Percentiles rank a stretch among this genome's conserved stretches.
Conservation (phyloP, 257 asterid species). For the Anisodus tanguticus region DNA sequence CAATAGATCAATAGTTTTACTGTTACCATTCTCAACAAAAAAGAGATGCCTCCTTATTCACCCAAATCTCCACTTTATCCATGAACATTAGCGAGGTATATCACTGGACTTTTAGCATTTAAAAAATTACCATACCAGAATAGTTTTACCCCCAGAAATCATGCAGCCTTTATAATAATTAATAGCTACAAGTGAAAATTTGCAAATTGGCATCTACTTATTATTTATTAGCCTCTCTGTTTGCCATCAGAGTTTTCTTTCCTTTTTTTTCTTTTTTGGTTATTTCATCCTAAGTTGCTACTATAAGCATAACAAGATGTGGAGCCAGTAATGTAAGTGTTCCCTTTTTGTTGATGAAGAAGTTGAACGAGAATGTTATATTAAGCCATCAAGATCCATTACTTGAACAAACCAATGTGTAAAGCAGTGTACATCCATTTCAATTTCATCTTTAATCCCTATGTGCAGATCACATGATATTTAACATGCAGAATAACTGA, state of each 20-base stretch:
- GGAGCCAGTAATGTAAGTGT: neutral
- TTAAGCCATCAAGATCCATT: neutral
- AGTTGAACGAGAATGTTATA: neutral
- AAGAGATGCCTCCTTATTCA: neutral
- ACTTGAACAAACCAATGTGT: neutral
- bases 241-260: neutral
- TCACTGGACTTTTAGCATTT: too few relatives aligned
- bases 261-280: neutral
- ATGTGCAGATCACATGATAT: constrained; percentile 1
- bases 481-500: neutral
- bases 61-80: neutral
- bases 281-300: neutral
- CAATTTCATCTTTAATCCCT: neutral
- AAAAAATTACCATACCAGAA: too few relatives aligned
- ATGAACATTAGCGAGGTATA: too few relatives aligned
- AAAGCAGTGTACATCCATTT: constrained; percentile 8
- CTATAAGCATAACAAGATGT: too few relatives aligned
- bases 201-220: neutral
- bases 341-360: neutral
- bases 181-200: neutral
- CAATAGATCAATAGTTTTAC: neutral
- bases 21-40: too few relatives aligned
- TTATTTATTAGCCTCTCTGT: neutral
- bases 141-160: too few relatives aligned
- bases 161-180: neutral